phyloP scores from a whole-genome alignment of 345 rosid genomes.

The Passiflora organensis region DNA sequence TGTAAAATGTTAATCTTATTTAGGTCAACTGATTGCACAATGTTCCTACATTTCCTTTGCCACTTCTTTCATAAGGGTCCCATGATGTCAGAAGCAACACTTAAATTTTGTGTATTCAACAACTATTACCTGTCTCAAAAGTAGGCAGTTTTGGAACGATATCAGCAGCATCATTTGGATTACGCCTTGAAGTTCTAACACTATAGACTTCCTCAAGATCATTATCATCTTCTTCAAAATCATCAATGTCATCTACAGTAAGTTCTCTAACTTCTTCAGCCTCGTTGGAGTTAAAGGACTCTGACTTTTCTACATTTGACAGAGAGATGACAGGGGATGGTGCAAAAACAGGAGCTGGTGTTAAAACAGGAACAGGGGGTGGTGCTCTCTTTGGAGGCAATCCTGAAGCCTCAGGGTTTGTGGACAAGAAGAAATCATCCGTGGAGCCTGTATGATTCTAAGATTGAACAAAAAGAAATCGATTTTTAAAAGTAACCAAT shows the following conservation, averaged over 20 bases:
- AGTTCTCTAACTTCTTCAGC: constrained; percentile 65
- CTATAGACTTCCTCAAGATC: constrained; percentile 50
- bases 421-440: constrained; percentile 86
- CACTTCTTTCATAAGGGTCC: too few relatives aligned
- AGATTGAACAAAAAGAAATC: constrained; percentile 15
- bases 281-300: constrained; percentile 61
- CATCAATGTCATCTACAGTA: constrained; percentile 97
- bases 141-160: constrained; percentile 67
- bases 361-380: constrained; percentile 52
- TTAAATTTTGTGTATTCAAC: neutral
- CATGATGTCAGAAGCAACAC: too few relatives aligned
- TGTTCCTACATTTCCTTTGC: too few relatives aligned
- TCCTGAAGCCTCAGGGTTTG: constrained; percentile 75
- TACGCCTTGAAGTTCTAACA: constrained; percentile 67
- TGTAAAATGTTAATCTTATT: too few relatives aligned
- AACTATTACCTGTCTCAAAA: constrained; percentile 70
- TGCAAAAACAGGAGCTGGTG: constrained; percentile 28
- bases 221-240: constrained; percentile 81
- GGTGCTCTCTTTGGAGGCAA: constrained; percentile 93
- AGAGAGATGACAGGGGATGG: constrained; percentile 34
- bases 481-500: neutral
- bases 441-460: constrained; percentile 65
- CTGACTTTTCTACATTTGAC: constrained; percentile 53
- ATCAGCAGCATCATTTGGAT: constrained; percentile 63
- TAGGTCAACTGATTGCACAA: too few relatives aligned